Base-by-base conservation (phyloP, 2,329 filamentous ascomycete species). In the Neocatenulostroma microsporum region DNA sequence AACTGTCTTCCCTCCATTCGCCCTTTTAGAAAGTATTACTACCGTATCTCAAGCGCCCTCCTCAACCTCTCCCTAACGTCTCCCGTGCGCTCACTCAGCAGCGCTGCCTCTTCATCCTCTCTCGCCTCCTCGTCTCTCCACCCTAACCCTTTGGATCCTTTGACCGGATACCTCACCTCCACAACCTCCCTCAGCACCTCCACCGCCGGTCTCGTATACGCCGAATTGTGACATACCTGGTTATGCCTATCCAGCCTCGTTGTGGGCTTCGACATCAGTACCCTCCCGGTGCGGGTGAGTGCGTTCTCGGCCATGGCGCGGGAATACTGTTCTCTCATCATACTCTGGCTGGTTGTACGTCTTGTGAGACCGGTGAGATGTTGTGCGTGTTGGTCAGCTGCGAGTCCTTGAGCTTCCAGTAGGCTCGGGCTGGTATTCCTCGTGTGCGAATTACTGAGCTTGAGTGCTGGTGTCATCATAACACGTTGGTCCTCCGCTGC, bases 141-240 rank as follows among this genome's bases (percentile, higher is more conserved):
- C n/a, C n/a, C n/a, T n/a, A n/a, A n/a, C n/a, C n/a, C n/a, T n/a
- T n/a, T n/a, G n/a, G n/a, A n/a, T n/a, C n/a, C n/a, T n/a, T n/a
- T n/a, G n/a, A n/a, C n/a, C n/a, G n/a, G n/a, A n/a, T n/a, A n/a
- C n/a, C n/a, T n/a, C 36, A 44, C 43, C 19, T 50, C 48, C 20
- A 53, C 17, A 10, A 53, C n/a, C 29, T 54, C 48, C 15, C 32
- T 30, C 36, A 50, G 19, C 21, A 53, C 25, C 12, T 51, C 47
- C 20, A 20, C 30, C 12, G 38, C 43, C 14, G 51, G 45, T 17
- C 48, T 39, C 10, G 50, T 52, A 34, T 52, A 46, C 17, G 37
- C 31, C 12, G 50, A 49, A 10, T 34, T 40, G 28, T 44, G 48
- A 28, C 36, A 41, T 18, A 50, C 10, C 17, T 48, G 29, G 34